These are phyloP conservation scores for Pleurotus cornucopiae DNA, from an alignment of 768 basidiomycete species.

Conservation along the genomic window DNA sequence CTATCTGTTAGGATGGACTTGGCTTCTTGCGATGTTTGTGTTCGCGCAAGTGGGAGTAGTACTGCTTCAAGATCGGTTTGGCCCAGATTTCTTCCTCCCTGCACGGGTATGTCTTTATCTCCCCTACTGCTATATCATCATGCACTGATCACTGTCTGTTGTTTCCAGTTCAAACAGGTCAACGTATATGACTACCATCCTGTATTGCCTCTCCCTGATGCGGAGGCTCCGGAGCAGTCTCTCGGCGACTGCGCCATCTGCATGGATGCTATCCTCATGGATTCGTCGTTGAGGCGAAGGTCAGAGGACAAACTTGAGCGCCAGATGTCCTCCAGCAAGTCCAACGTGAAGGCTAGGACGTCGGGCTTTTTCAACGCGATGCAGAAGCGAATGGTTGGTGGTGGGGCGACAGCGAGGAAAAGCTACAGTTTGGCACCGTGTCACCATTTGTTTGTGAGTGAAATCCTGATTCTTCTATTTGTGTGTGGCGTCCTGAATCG, in stretches of 20 bases:
- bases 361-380: conserved; percentile 40
- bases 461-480: conserved; percentile 1
- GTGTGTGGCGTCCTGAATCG: no score
- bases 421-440: conserved; percentile 86
- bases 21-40: conserved; percentile 54
- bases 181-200: conserved; percentile 87
- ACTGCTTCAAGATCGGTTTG: conserved; percentile 69
- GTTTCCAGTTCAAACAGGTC: conserved; percentile 48
- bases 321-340: conserved; percentile 10
- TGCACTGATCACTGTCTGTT: conserved; percentile 2
- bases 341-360: conserved; percentile 18
- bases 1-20: conserved; percentile 54
- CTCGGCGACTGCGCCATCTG: conserved; percentile 90
- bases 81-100: conserved; percentile 85
- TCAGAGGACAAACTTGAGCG: conserved; percentile 25
- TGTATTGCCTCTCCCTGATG: conserved; percentile 61
- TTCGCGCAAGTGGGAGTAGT: conserved; percentile 58
- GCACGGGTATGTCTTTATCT: conserved; percentile 41
- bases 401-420: conserved; percentile 46
- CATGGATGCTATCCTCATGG: conserved; percentile 78
- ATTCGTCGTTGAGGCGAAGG: conserved; percentile 33
- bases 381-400: conserved; percentile 34
- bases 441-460: conserved; percentile 80
- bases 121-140: not conserved
- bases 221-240: conserved; percentile 71